Conservation (phyloP, 257 asterid genomes). For the Solanum paucissectum region DNA sequence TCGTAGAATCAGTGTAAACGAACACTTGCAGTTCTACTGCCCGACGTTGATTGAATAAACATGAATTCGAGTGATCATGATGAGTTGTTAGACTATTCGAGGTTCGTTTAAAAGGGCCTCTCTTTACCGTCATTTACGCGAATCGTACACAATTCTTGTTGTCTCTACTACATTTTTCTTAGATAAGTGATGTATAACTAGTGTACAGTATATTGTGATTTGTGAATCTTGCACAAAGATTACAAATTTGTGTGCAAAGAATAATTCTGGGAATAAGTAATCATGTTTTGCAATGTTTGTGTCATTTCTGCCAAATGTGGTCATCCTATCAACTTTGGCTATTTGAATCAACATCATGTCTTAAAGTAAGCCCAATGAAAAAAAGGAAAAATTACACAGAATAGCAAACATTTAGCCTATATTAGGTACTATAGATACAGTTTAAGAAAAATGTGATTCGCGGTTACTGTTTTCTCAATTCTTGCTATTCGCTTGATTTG, state of each 20-base stretch:
- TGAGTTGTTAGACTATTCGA: not conserved
- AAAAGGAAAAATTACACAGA: not conserved
- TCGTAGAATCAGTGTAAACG: not conserved
- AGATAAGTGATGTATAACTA: not conserved
- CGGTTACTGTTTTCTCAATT: no score
- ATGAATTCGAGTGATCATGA: not conserved
- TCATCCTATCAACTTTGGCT: not conserved
- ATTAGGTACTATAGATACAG: no score
- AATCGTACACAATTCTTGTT: not conserved
- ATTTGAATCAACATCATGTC: not conserved
- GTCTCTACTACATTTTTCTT: not conserved
- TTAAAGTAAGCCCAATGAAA: not conserved
- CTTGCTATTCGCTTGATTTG: no score
- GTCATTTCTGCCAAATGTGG: not conserved
- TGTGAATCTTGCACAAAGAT: not conserved
- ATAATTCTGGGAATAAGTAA: not conserved
- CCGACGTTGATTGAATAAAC: not conserved
- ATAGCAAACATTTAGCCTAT: no score
- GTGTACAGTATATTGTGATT: not conserved
- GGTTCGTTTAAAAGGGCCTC: not conserved
- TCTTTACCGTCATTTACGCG: not conserved
- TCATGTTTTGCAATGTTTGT: not conserved
- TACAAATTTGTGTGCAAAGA: not conserved
- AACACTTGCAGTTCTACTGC: not conserved
- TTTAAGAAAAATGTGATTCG: no score